Evolutionary conservation across 495 filamentous ascomycete species (phyloP).

Genomic region (Astrothelium macrocarpum): DNA sequence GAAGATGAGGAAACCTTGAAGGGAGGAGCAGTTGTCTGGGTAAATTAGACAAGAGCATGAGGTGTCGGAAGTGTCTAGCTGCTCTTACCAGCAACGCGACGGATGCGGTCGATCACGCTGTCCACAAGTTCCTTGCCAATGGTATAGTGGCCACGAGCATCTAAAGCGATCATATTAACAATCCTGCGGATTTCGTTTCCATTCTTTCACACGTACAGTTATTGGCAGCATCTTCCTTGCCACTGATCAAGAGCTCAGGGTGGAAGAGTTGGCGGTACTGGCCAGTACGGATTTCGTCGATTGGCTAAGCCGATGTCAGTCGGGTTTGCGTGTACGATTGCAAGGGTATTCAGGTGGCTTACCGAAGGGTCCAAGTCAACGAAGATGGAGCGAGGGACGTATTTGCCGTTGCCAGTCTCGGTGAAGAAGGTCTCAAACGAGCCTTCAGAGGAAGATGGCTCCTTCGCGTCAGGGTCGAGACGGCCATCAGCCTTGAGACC

Average conservation of each 20-base stretch:
- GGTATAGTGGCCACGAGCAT: constrained; percentile 89
- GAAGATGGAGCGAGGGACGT: constrained; percentile 83
- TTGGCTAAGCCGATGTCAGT: constrained; percentile 41
- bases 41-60: constrained; percentile 6
- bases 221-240: constrained; percentile 91
- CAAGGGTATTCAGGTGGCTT: constrained; percentile 19
- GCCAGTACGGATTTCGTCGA: constrained; percentile 85
- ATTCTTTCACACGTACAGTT: constrained; percentile 49
- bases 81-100: constrained; percentile 63
- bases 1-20: constrained; percentile 89
- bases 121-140: constrained; percentile 87
- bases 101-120: constrained; percentile 72
- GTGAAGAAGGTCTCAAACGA: constrained; percentile 89
- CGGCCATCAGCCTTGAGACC: constrained; percentile 71
- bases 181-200: background rate
- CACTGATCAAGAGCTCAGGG: constrained; percentile 77
- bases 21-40: constrained; percentile 78
- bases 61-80: background rate
- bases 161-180: constrained; percentile 30
- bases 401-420: constrained; percentile 77
- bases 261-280: constrained; percentile 79
- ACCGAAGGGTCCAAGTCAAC: constrained; percentile 80
- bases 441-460: constrained; percentile 48
- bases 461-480: constrained; percentile 33
- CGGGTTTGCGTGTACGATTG: background rate